Base-by-base conservation (phyloP, 2,329 filamentous ascomycete genomes). In the Aspergillus sojae region DNA sequence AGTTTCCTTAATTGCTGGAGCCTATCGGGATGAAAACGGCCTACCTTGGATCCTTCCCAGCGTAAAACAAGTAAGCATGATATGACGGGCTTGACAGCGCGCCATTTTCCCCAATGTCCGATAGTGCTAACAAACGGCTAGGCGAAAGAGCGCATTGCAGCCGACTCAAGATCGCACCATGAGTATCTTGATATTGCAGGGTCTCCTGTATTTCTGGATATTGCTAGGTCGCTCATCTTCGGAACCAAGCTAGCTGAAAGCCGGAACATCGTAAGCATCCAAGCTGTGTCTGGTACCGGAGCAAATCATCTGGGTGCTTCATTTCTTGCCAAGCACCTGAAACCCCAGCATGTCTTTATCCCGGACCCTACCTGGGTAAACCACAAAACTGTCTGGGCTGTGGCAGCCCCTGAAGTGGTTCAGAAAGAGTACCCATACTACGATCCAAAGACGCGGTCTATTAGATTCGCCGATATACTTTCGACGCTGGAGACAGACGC, bases 301-400 rank as follows among this genome's bases (percentile, higher is more conserved):
- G 93, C 94, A 66, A 89, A 95, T 68, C 93, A 97, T 77, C 82
- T 97, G 52, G 94, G 92, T 65, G 93, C 89, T 65, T 86, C 93
- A 67, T 96, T 97, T 86, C 88, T 97, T 62, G 83, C 89, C 76
- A 91, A 88, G 73, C 95, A 96, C 84, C 94, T 91, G 83, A 81
- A 80, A 60, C 82, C 80, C 6, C 62, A 88, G 71, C 88, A 87
- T 61, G 87, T 94, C 76, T 96, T 94, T 84, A 84, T 97, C 77
- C 94, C 92, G 70, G 90, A 91, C 77, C 94, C 94, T 50, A 97
- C 94, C 61, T 97, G 94, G 94, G 90, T 88, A 68, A 97, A 97
- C 81, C 94, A 97, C 86, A 89, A 93, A 81, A 91, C 95, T 79
- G 95, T 97, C 82, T 95, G 96, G 82, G 60, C 67, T 16, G 39